Percentiles rank a stretch among this genome's conserved stretches.
Evolutionary conservation across 495 filamentous ascomycete genomes (phyloP).

Genomic region (Annulohypoxylon stygium): DNA sequence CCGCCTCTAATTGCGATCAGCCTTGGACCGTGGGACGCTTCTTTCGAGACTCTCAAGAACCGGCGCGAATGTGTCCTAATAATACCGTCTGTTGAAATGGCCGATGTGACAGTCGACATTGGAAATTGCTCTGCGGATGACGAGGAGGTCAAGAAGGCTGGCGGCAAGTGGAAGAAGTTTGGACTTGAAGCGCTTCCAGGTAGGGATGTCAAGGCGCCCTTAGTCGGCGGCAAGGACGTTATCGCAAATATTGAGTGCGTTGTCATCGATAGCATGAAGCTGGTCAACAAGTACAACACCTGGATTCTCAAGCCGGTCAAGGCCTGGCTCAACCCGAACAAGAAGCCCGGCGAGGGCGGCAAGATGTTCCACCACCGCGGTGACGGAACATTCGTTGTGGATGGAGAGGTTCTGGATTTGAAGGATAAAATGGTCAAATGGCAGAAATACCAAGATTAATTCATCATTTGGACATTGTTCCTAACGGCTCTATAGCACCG

Average conservation of each 20-base stretch:
- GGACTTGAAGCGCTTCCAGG: constrained; percentile 52
- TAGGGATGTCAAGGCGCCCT: constrained; percentile 50
- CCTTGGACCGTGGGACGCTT: constrained; percentile 56
- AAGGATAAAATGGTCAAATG: constrained; percentile 56
- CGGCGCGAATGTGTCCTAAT: constrained; percentile 53
- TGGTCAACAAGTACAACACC: constrained; percentile 56
- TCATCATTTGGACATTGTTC: neutral
- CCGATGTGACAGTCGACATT: constrained; percentile 49
- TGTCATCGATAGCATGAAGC: constrained; percentile 53
- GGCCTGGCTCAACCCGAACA: constrained; percentile 51
- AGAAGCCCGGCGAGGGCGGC: constrained; percentile 50
- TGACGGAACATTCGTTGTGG: constrained; percentile 54
- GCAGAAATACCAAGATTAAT: constrained; percentile 55
- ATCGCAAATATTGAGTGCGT: constrained; percentile 57
- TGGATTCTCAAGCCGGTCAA: constrained; percentile 55
- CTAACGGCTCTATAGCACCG: constrained; percentile 41
- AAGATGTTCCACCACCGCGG: constrained; percentile 58
- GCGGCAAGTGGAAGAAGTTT: constrained; percentile 56
- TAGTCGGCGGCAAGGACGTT: constrained; percentile 51
- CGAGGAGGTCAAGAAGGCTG: constrained; percentile 42
- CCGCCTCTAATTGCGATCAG: constrained; percentile 53
- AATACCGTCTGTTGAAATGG: constrained; percentile 51
- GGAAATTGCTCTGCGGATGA: constrained; percentile 64
- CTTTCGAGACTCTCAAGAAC: constrained; percentile 50
- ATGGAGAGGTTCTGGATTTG: constrained; percentile 55